Conservation (phyloP, 129 eudicot genomes). For the Flaveria linearis region DNA sequence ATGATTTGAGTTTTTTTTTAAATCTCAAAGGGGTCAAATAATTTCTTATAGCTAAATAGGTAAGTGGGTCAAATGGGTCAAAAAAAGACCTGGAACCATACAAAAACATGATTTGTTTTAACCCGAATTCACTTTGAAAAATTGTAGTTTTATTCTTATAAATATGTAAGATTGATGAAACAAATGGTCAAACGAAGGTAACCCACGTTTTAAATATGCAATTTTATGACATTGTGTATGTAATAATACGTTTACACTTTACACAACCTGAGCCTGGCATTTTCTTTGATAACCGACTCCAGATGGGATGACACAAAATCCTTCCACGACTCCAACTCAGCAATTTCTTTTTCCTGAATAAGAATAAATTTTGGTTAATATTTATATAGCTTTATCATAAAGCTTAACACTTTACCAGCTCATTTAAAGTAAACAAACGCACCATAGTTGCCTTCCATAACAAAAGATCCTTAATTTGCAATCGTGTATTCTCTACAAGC, state of each 20-base stretch:
- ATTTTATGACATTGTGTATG: background rate
- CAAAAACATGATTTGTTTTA: background rate
- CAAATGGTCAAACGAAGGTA: constrained; percentile 6
- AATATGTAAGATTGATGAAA: background rate
- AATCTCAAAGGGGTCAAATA: background rate
- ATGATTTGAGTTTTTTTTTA: background rate
- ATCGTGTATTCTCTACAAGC: constrained; percentile 57
- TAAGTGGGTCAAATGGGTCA: background rate
- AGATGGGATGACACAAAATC: constrained; percentile 55
- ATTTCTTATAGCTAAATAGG: background rate
- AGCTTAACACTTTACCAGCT: background rate
- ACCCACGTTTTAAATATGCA: background rate
- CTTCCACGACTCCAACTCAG: constrained; percentile 74
- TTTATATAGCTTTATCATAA: background rate
- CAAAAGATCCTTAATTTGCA: constrained; percentile 62
- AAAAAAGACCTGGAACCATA: background rate
- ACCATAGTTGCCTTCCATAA: constrained; percentile 78
- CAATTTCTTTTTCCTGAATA: constrained; percentile 63
- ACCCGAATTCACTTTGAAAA: background rate
- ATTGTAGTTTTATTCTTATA: background rate
- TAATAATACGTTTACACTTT: constrained; percentile 13
- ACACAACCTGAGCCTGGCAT: constrained; percentile 66
- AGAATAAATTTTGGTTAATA: background rate
- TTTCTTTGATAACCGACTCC: constrained; percentile 58
- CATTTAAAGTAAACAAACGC: constrained; percentile 14